Evolutionary conservation across 192 early-diverging fungal genomes (phyloP), one percentile per base, ranked within the genome.

Genomic region (Phlyctochytrium planicorne): DNA sequence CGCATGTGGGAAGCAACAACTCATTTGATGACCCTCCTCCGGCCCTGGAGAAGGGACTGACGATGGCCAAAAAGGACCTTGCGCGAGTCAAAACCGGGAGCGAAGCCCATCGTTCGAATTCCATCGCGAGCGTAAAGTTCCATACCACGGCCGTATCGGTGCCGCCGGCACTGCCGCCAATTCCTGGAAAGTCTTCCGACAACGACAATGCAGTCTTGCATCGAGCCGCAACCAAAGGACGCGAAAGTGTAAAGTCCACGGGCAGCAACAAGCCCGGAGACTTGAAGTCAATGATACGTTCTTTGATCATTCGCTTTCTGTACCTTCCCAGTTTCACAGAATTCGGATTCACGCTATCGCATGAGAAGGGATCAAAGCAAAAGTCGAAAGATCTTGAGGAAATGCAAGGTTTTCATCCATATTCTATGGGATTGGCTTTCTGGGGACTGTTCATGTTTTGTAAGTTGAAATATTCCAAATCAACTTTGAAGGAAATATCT

Each of bases 391-490:
- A 14, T 6, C 55, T 27, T 6, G 4, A 10, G 33, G 30, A 25
- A 4, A 6, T 47, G 40, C 10, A 47, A 20, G 72, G 66, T 64
- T 60, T 73, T 32, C 59, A 74, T 23, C 61, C 69, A 6, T 56
- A 25, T 35, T 77, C 71, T 6, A 2, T 55, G 17, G 65, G 63
- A n/a, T 30, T 34, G 23, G 65, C 62, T 3, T 30, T 59, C 20
- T 80, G 78, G 78, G 71, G 73, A 29, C 34, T 80, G 31, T 1
- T 71, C 20, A 62, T 80, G 67, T 74, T 74, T 27, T 31, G 78
- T 80, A 66, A 62, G 73, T 64, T 30, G 14, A 17, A 17, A 17
- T 6, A 29, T 52, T 61, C 24, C 31, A 29, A 34, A 16, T 52
- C 33, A 24, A 29, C 16, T 0, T 1, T 20, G 17, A 27, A 36